Conservation (phyloP, 257 asterid species). For the Parsonsia alboflavescens region DNA sequence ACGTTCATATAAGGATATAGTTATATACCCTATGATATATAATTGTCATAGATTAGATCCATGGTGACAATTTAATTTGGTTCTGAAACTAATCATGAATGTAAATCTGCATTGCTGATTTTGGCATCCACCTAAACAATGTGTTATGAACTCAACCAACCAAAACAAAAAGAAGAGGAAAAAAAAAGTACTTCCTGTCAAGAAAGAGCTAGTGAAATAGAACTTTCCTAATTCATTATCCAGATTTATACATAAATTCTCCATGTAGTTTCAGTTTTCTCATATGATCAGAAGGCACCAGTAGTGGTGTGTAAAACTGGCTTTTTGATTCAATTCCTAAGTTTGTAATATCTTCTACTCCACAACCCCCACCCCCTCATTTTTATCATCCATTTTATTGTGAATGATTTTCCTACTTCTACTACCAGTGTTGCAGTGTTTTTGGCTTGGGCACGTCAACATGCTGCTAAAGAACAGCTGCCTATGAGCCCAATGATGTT, state of each 20-base stretch:
- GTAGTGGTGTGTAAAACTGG: not conserved
- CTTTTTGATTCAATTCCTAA: not conserved
- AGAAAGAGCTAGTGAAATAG: not conserved
- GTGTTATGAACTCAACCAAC: not conserved
- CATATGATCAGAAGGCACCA: not conserved
- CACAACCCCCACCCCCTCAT: not conserved
- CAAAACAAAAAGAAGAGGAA: not conserved
- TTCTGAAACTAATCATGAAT: not conserved
- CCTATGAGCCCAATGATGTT: constrained; percentile 45
- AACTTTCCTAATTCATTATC: not conserved
- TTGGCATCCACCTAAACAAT: not conserved
- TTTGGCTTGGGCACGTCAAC: constrained; percentile 74
- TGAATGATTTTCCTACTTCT: not conserved
- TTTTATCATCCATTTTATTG: not conserved
- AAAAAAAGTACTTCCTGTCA: not conserved
- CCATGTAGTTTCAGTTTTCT: not conserved
- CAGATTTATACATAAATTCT: not conserved
- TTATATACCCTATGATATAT: not conserved
- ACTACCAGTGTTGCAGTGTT: constrained; percentile 70
- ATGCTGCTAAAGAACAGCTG: constrained; percentile 29
- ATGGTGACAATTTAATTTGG: not conserved
- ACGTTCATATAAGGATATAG: too few species aligned
- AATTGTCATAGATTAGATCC: not conserved
- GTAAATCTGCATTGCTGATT: not conserved
- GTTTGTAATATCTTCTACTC: not conserved